Base-by-base conservation (phyloP, 1,139 yeast genomes). In the Kodamaea alishanica region DNA sequence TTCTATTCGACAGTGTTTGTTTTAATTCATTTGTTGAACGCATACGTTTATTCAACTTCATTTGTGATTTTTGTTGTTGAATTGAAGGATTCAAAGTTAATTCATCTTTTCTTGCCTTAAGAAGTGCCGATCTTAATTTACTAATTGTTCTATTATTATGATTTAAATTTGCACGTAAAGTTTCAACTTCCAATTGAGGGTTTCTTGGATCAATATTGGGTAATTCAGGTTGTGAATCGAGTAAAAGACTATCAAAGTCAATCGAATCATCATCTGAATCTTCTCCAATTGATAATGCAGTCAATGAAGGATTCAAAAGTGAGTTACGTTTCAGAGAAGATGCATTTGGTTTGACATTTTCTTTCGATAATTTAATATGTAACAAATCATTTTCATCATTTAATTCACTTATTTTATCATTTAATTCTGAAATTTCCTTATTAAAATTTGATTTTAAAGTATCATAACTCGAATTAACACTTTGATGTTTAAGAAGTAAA, bases 311-410 rank as follows among this genome's bases (percentile, higher is more conserved):
- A 8, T 36, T 29, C 4, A 35, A 12, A 6, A 38, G 15, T 5
- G 46, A 35, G 26, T 29, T 33, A 20, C 39, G 37, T 15, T 42
- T 37, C 20, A 15, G 20, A 15, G 20, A 15, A 8, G 36, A 30
- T 6, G 33, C 32, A 22, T 34, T 31, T 67, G 41, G 9, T 53
- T 34, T 35, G 11, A 15, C 10, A 7, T 24, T 28, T n/a, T 46
- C 47, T 10, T 38, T 38, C 6, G 51, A 41, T 33, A 77, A 58
- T 49, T 72, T 69, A 38, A 64, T 59, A 45, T 73, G 77, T 42
- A 81, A 62, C 23, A 64, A 65, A 48, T 79, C 83, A 56, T 82
- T 83, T 49, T 81, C 88, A 46, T 79, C 82, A 52, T 81, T 82
- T 44, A 83, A 62, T 38, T 73, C 77, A 30, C 70, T 73, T 35